Conservation (phyloP, 2,329 filamentous ascomycete species). For the Curvularia sp. region DNA sequence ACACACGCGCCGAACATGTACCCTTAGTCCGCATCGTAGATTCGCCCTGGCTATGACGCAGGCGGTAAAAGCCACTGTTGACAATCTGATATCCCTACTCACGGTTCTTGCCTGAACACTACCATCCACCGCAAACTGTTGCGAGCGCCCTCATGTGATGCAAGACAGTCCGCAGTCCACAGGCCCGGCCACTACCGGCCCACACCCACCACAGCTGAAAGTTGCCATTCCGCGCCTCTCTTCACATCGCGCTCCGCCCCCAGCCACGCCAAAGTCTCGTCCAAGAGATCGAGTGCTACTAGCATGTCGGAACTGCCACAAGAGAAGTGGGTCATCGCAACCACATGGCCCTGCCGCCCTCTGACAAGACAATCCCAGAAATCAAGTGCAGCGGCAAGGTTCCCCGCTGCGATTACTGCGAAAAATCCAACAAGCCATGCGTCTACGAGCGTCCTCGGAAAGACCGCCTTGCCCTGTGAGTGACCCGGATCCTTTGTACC, state of each 20-base stretch:
- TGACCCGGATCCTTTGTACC: not conserved
- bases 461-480: conserved; percentile 40
- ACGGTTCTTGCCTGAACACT: conserved; percentile 6
- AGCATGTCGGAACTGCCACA: conserved; percentile 26
- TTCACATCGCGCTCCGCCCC: conserved; percentile 13
- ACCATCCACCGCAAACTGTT: conserved; percentile 1
- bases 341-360: not conserved
- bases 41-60: conserved; percentile 10
- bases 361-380: conserved; percentile 27
- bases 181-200: not conserved
- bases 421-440: conserved; percentile 35
- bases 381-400: conserved; percentile 45
- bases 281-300: conserved; percentile 16
- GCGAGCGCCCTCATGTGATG: conserved; percentile 14
- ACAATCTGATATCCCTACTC: not conserved
- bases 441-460: conserved; percentile 40
- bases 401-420: conserved; percentile 43
- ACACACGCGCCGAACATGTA: conserved; percentile 5
- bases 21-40: not conserved
- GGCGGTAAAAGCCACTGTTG: not conserved
- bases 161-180: conserved; percentile 9
- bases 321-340: conserved; percentile 20
- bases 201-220: conserved; percentile 10
- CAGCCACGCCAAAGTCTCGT: conserved; percentile 11
- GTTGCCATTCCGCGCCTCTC: conserved; percentile 18